Conservation (phyloP, 2,329 filamentous ascomycete species). For the Xylariomycetidae sp. region DNA sequence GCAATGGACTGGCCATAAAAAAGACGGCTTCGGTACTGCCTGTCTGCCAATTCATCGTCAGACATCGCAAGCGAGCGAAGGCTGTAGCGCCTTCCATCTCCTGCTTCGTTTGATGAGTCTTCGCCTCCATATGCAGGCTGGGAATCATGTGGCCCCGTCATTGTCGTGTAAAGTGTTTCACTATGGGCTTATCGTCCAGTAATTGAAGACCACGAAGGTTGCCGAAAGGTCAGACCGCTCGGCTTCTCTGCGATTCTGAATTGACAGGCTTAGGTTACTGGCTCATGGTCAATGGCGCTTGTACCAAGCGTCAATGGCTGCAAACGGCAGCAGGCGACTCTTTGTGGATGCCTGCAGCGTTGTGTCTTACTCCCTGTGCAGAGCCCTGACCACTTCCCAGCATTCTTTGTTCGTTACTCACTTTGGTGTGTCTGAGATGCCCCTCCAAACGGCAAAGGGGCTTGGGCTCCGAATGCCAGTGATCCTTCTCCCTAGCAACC, state of each 20-base stretch:
- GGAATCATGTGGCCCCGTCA: no score
- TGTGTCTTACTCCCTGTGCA: conserved; percentile 13
- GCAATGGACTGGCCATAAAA: no score
- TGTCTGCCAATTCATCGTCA: conserved; percentile 14
- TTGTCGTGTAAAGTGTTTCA: no score
- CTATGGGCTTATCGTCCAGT: no score
- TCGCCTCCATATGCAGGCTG: conserved; percentile 1
- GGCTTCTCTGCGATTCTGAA: no score
- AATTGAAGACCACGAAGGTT: no score
- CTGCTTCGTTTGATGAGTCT: background rate
- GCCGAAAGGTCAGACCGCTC: no score
- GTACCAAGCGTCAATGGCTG: conserved; percentile 14
- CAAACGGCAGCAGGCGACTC: conserved; percentile 21
- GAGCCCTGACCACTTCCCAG: conserved; percentile 6
- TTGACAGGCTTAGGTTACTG: conserved; percentile 11
- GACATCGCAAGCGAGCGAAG: conserved; percentile 15
- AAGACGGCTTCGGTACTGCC: conserved; percentile 1
- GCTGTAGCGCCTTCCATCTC: conserved; percentile 3
- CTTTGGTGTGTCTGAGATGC: conserved; percentile 13
- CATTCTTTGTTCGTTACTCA: conserved; percentile 23
- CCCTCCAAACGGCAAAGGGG: conserved; percentile 1
- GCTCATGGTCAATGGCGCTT: conserved; percentile 4
- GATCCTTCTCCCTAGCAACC: conserved; percentile 11
- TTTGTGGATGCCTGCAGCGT: no score
- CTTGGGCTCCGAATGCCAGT: conserved; percentile 19